Percentiles rank a stretch among this genome's conserved stretches.
These are phyloP conservation scores for Phytophthora crassamura DNA, from an alignment of 352 stramenopile genomes.

Conservation along the genomic window DNA sequence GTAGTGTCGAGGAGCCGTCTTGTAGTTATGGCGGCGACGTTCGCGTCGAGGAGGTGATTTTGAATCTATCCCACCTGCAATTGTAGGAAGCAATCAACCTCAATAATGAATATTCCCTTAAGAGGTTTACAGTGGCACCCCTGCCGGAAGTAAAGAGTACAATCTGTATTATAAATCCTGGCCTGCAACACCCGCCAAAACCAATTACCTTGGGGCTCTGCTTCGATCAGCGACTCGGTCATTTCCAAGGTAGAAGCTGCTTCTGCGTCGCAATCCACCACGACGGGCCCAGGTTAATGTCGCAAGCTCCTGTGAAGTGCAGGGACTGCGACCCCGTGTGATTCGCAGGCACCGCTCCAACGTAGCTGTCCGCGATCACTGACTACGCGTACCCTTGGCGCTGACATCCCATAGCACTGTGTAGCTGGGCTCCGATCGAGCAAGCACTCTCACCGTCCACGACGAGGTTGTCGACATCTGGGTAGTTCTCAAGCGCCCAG, in stretches of 20 bases:
- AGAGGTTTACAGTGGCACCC: no score
- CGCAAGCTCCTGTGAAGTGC: conserved; percentile 46
- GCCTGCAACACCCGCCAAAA: no score
- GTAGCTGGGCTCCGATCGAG: conserved; percentile 48
- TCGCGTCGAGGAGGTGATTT: no score
- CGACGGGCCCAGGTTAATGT: conserved; percentile 35
- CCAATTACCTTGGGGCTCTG: conserved; percentile 36
- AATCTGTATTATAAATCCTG: no score
- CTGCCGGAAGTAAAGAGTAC: no score
- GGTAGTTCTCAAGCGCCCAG: conserved; percentile 64
- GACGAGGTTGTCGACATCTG: conserved; percentile 51
- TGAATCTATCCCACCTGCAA: no score
- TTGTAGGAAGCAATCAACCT: no score
- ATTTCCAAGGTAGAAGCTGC: conserved; percentile 38
- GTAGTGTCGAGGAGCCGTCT: no score
- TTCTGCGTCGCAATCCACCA: conserved; percentile 36
- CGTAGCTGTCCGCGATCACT: conserved; percentile 59
- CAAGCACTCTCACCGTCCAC: conserved; percentile 58
- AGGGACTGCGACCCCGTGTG: conserved; percentile 38
- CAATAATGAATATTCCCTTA: no score
- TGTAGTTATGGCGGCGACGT: no score
- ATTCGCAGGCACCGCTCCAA: conserved; percentile 46
- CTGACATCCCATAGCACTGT: conserved; percentile 51
- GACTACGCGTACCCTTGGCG: conserved; percentile 44
- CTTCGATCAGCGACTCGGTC: conserved; percentile 37